Base-by-base conservation (phyloP, 1,284 basidiomycete genomes). In the Moesziomyces parantarcticus region DNA sequence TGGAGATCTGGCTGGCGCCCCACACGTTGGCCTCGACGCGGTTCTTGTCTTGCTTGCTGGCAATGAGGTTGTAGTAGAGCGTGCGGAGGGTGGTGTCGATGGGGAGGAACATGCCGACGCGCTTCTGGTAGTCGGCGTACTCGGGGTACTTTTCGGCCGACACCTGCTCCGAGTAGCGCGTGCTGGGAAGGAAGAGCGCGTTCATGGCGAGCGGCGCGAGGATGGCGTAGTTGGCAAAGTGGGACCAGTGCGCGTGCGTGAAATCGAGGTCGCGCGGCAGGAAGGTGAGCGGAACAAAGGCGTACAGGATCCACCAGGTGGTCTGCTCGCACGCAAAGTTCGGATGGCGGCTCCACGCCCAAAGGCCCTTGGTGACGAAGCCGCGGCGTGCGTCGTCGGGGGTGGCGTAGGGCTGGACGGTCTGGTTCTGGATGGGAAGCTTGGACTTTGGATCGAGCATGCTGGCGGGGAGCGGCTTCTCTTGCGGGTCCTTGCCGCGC, bases 281-380 rank as follows among this genome's bases (percentile, higher is more conserved):
- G 45, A 75, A 77, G 45, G 77, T 77, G 29, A 79, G 57, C 10
- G 77, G 73, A 45, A 84, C 83, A 50, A 84, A 62, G 13, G 80
- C 83, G 66, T 85, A 85, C 13, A 79, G 65, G 69, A 93, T 89
- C 93, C 93, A 80, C 79, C 79, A 96, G 85, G 94, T 93, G 9
- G 86, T 85, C 85, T 95, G 93, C 82, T 97, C 94, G 81, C 91
- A 93, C 0, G 90, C 86, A 84, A 94, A 95, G 84, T 97, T 97
- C 20, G 95, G 94, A 83, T 98, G 95, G 18, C 95, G 87, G 3
- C 89, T 90, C 87, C 90, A 93, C 1, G 89, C 88, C 92, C 92
- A 97, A 11, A 97, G 84, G 1, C 94, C 94, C 14, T 87, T 87
- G 0, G 92, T 93, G 23, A 91, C 86, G 83, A 97, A 97, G 1